Evolutionary conservation across 1,139 yeast genomes (phyloP).

Genomic region (Sugiyamaella sp.): DNA sequence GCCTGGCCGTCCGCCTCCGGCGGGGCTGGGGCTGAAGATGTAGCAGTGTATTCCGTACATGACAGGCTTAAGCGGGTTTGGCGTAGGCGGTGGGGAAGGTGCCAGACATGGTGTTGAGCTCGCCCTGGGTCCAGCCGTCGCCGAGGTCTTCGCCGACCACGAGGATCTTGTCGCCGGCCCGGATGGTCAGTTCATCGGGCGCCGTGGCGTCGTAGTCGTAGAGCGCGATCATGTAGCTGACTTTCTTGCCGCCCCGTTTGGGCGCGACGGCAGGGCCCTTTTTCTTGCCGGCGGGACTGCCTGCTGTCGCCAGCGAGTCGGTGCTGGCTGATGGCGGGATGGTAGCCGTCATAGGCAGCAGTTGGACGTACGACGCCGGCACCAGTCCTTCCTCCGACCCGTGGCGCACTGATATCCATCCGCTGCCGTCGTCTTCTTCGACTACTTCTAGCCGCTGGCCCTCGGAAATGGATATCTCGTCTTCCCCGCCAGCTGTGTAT

Average conservation of each 20-base stretch:
- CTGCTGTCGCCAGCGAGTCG: slow-evolving; percentile 25
- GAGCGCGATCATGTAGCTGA: slow-evolving; percentile 69
- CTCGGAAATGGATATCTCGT: slow-evolving; percentile 64
- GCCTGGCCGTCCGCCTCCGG: no score
- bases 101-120: slow-evolving; percentile 70
- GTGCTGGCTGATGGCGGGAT: slow-evolving; percentile 23
- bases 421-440: slow-evolving; percentile 83
- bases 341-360: slow-evolving; percentile 32
- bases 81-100: slow-evolving; percentile 82
- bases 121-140: slow-evolving; percentile 97
- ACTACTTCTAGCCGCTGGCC: slow-evolving; percentile 66
- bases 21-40: no score
- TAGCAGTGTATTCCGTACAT: no score
- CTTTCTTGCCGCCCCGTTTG: slow-evolving; percentile 66
- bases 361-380: slow-evolving; percentile 80
- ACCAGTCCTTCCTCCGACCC: slow-evolving; percentile 69
- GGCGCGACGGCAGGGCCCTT: slow-evolving; percentile 86
- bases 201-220: slow-evolving; percentile 84
- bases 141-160: slow-evolving; percentile 77
- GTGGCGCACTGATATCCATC: slow-evolving; percentile 74
- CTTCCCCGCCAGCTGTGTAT: slow-evolving; percentile 72
- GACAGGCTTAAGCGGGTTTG: slow-evolving; percentile 18
- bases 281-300: slow-evolving; percentile 46
- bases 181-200: slow-evolving; percentile 74
- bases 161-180: slow-evolving; percentile 74